Conservation (phyloP, 2,329 filamentous ascomycete genomes). For the Hypoxylon sp. region DNA sequence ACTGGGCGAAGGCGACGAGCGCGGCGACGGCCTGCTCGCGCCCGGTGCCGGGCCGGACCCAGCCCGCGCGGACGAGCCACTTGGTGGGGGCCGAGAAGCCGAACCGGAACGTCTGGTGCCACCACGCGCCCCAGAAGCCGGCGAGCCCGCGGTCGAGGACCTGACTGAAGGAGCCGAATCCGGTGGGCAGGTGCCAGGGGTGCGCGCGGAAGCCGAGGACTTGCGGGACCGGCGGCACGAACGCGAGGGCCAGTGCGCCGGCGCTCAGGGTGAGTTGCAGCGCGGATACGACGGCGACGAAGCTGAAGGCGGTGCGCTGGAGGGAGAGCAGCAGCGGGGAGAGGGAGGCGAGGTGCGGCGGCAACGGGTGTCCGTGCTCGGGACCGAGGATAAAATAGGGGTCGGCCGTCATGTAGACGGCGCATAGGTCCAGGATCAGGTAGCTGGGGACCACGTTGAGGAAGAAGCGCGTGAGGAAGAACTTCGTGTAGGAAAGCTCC, state of each 20-base stretch:
- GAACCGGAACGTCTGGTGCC: slow-evolving; percentile 90
- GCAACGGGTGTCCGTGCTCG: slow-evolving; percentile 54
- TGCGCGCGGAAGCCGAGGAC: slow-evolving; percentile 64
- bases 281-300: slow-evolving; percentile 68
- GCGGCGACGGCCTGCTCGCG: slow-evolving; percentile 52
- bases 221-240: slow-evolving; percentile 46
- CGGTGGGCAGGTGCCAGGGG: slow-evolving; percentile 65
- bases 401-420: slow-evolving; percentile 77
- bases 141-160: slow-evolving; percentile 77
- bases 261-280: slow-evolving; percentile 71
- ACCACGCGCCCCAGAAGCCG: slow-evolving; percentile 87
- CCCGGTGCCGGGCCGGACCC: slow-evolving; percentile 53
- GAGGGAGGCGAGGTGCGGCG: slow-evolving; percentile 58
- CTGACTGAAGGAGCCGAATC: slow-evolving; percentile 65
- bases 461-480: slow-evolving; percentile 60
- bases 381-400: slow-evolving; percentile 77
- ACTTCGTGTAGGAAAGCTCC: slow-evolving; percentile 55
- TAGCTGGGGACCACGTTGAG: slow-evolving; percentile 67
- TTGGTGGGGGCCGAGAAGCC: slow-evolving; percentile 72
- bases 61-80: slow-evolving; percentile 57
- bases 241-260: slow-evolving; percentile 67
- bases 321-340: slow-evolving; percentile 61
- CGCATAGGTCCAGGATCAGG: slow-evolving; percentile 76
- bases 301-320: slow-evolving; percentile 68
- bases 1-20: slow-evolving; percentile 71